These are phyloP conservation scores for Lepiota venenata DNA, from an alignment of 768 basidiomycete genomes.

Conservation along the genomic window DNA sequence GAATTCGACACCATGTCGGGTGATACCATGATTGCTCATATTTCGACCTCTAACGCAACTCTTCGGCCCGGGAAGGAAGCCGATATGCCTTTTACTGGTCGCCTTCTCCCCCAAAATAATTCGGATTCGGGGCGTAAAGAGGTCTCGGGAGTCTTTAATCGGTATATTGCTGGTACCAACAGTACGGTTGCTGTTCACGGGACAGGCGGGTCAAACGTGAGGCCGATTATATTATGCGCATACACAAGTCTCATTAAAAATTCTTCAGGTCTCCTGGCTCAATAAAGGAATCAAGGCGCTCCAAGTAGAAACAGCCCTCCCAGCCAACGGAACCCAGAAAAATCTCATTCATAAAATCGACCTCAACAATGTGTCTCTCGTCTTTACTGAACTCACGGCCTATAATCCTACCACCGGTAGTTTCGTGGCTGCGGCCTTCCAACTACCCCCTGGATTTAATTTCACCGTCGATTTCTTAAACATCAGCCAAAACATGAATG, in stretches of 20 bases:
- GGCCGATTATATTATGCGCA: slow-evolving; percentile 12
- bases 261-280: slow-evolving; percentile 60
- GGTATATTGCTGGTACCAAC: slow-evolving; percentile 65
- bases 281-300: slow-evolving; percentile 68
- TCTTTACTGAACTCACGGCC: slow-evolving; percentile 55
- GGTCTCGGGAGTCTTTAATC: slow-evolving; percentile 68
- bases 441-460: slow-evolving; percentile 61
- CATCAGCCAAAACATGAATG: slow-evolving; percentile 55
- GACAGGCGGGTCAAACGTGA: slow-evolving; percentile 50
- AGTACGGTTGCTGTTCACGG: slow-evolving; percentile 59
- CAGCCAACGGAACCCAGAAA: slow-evolving; percentile 53
- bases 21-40: slow-evolving; percentile 55
- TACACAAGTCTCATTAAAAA: neutral
- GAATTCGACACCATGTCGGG: slow-evolving; percentile 58
- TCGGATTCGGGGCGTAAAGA: slow-evolving; percentile 43
- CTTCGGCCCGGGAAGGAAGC: slow-evolving; percentile 53
- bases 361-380: slow-evolving; percentile 54
- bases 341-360: slow-evolving; percentile 61
- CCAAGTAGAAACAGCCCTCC: slow-evolving; percentile 53
- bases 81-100: slow-evolving; percentile 52
- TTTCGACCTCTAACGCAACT: slow-evolving; percentile 41
- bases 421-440: slow-evolving; percentile 60
- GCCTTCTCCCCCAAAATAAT: slow-evolving; percentile 59
- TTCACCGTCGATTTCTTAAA: slow-evolving; percentile 69
- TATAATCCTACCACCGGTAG: slow-evolving; percentile 59